Percentiles rank a stretch among this genome's conserved stretches.
Evolutionary conservation across 1,284 basidiomycete species (phyloP).

Genomic region (Marasmius fiardii): DNA sequence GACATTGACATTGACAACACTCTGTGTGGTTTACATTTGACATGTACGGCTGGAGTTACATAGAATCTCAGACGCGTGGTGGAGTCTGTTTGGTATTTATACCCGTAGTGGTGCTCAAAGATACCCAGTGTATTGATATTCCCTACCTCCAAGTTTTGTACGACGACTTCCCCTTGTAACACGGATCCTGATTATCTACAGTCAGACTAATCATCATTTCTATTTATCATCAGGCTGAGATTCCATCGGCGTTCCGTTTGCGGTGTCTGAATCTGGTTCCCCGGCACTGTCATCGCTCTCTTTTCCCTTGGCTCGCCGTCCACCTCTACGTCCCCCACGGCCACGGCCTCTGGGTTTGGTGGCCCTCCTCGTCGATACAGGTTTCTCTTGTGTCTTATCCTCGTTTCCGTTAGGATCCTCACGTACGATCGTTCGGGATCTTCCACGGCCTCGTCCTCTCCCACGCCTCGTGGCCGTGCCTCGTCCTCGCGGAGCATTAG

Average conservation of each 20-base stretch:
- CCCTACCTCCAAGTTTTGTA: too few relatives aligned
- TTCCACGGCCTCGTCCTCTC: conserved; percentile 11
- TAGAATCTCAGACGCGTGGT: too few relatives aligned
- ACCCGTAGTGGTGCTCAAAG: too few relatives aligned
- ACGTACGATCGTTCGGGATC: background rate
- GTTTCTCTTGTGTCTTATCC: background rate
- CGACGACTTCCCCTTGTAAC: too few relatives aligned
- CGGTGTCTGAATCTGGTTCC: conserved; percentile 14
- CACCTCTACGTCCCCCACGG: conserved; percentile 24
- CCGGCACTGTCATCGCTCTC: background rate
- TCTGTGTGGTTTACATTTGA: too few relatives aligned
- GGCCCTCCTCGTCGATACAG: conserved; percentile 1
- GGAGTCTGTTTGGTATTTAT: too few relatives aligned
- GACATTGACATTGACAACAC: too few relatives aligned
- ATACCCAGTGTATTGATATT: too few relatives aligned
- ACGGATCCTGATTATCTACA: too few relatives aligned
- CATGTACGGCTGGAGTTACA: too few relatives aligned
- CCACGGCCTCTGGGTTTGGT: conserved; percentile 27
- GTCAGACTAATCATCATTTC: too few relatives aligned
- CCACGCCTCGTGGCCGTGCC: conserved; percentile 5
- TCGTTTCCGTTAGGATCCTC: conserved; percentile 9
- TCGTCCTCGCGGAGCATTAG: conserved; percentile 13
- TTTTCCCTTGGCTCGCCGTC: conserved; percentile 14
- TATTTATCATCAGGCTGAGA: too few relatives aligned
- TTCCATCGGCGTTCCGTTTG: conserved; percentile 13